Percentiles rank a stretch among this genome's conserved stretches.
Evolutionary conservation across 176 grass and related monocot species (phyloP).

Genomic region (Musa itinerans): DNA sequence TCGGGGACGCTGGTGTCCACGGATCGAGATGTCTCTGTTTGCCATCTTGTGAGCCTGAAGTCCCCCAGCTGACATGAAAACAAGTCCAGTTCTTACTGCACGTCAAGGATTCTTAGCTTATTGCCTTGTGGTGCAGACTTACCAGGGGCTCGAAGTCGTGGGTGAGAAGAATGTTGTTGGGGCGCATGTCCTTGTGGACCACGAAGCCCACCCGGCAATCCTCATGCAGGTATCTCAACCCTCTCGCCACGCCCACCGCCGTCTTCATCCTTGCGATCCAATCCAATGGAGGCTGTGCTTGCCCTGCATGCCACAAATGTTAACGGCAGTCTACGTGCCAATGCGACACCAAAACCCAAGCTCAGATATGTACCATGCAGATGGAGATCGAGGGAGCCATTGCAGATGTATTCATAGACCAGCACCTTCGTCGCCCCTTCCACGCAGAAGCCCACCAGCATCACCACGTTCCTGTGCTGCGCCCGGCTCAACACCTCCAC

Average conservation of each 20-base stretch:
- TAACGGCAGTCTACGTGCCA: too few relatives aligned
- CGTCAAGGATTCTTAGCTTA: neutral
- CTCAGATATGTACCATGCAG: constrained; percentile 7
- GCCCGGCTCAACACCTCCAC: constrained; percentile 23
- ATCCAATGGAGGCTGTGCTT: constrained; percentile 3
- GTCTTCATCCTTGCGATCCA: constrained; percentile 22
- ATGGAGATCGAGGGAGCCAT: constrained; percentile 25
- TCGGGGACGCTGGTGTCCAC: constrained; percentile 5
- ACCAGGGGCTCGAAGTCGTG: constrained; percentile 25
- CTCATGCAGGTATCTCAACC: constrained; percentile 23
- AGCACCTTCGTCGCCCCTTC: constrained; percentile 2
- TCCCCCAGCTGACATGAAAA: constrained; percentile 11
- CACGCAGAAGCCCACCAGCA: constrained; percentile 20
- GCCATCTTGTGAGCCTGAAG: constrained; percentile 21
- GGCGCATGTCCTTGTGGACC: constrained; percentile 25
- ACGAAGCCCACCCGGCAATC: constrained; percentile 26
- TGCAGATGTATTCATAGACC: constrained; percentile 27
- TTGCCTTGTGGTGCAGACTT: neutral
- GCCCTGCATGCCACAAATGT: neutral
- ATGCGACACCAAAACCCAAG: neutral
- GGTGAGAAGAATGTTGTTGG: constrained; percentile 27
- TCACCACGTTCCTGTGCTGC: constrained; percentile 24
- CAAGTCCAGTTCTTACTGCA: neutral
- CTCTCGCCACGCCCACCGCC: constrained; percentile 17
- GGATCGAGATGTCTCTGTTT: constrained; percentile 10